A percentile compares a stretch with the other conserved stretches of the same genome.
These are phyloP conservation scores for Abrus precatorius DNA, from an alignment of 306 rosid genomes.

Conservation along the genomic window DNA sequence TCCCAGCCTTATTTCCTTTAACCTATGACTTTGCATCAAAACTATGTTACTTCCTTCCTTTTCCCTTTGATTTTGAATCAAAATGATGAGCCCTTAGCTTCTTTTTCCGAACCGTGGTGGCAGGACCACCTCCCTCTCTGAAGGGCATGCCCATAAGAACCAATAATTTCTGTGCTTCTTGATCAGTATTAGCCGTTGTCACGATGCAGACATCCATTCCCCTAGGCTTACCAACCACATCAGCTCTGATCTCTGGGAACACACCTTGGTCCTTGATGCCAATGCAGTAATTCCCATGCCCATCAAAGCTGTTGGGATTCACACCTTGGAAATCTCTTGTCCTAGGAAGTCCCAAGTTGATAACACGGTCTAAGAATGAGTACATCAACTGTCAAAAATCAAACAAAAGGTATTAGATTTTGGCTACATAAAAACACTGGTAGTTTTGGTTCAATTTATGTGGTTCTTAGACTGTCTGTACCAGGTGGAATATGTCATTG, in stretches of 20 bases:
- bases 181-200: constrained; percentile 82
- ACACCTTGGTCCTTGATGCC: constrained; percentile 87
- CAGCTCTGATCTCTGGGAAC: constrained; percentile 84
- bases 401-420: constrained; percentile 38
- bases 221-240: constrained; percentile 72
- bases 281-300: constrained; percentile 77
- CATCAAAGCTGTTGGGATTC: constrained; percentile 84
- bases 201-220: constrained; percentile 93
- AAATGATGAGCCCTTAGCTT: constrained; percentile 94
- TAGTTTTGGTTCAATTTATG: background rate
- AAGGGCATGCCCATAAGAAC: constrained; percentile 98
- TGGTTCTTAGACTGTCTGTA: background rate
- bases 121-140: constrained; percentile 71
- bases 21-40: constrained; percentile 70
- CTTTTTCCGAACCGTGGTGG: constrained; percentile 64
- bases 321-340: constrained; percentile 97
- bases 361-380: constrained; percentile 83
- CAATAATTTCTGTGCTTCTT: constrained; percentile 78
- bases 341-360: constrained; percentile 91
- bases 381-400: constrained; percentile 71
- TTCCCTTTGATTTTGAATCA: constrained; percentile 77
- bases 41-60: constrained; percentile 67
- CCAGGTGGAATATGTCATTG: background rate
- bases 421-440: background rate
- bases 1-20: constrained; percentile 49